A percentile compares a stretch with the other conserved stretches of the same genome.
Conservation (phyloP, 108 stramenopile species). For the Conticribra guillardii region DNA sequence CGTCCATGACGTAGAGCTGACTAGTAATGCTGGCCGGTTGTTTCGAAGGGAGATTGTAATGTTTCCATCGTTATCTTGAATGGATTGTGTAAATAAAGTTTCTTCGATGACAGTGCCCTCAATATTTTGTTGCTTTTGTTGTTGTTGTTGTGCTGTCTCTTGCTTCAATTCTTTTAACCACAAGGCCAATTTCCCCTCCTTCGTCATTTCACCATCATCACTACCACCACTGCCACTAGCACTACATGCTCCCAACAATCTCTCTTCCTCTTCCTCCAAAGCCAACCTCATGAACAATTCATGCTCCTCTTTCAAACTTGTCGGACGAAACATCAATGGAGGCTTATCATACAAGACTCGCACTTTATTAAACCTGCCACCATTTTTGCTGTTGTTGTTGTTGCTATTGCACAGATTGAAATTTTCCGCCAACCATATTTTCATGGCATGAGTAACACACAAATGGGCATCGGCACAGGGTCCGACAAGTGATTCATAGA, state of each 20-base stretch:
- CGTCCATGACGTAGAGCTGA: slow-evolving; percentile 97
- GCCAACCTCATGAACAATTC: slow-evolving; percentile 60
- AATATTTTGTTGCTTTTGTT: slow-evolving; percentile 13
- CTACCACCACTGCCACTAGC: no score
- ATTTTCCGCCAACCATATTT: slow-evolving; percentile 75
- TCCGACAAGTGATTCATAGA: slow-evolving; percentile 80
- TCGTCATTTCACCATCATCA: background rate
- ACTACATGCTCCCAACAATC: no score
- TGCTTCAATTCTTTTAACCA: slow-evolving; percentile 17
- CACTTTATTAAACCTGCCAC: no score
- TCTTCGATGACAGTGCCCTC: slow-evolving; percentile 33
- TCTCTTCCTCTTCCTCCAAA: slow-evolving; percentile 13
- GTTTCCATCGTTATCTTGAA: slow-evolving; percentile 2
- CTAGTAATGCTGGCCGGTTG: slow-evolving; percentile 86
- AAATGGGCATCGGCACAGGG: slow-evolving; percentile 85
- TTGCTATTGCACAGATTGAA: slow-evolving; percentile 55
- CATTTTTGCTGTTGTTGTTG: no score
- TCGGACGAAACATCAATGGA: slow-evolving; percentile 81
- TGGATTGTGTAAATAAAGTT: slow-evolving; percentile 69
- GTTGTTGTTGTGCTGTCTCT: slow-evolving; percentile 27
- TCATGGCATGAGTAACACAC: slow-evolving; percentile 92
- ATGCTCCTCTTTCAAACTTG: slow-evolving; percentile 71
- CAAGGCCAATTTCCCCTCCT: background rate
- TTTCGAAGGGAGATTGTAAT: slow-evolving; percentile 36
- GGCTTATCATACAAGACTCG: slow-evolving; percentile 93